Base-by-base conservation (phyloP, 1,284 basidiomycete species). In the Naganishia liquefaciens region DNA sequence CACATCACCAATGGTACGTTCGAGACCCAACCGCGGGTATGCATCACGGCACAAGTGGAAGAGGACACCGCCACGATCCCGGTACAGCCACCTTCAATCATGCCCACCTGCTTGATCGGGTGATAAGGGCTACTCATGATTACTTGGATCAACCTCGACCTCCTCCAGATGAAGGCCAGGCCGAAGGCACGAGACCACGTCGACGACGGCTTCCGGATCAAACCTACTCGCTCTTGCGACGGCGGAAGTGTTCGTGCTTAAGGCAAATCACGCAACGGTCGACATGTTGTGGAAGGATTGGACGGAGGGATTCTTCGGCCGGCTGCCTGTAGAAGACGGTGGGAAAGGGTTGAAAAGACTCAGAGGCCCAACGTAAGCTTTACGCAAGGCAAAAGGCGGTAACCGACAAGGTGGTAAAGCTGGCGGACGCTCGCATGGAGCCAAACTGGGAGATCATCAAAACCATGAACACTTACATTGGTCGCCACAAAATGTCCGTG, bases 311-410 rank as follows among this genome's bases (percentile, higher is more conserved):
- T n/a, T 54, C 15, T 27, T 54, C 37, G 53, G 53, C 15, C 37
- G 53, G 15, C 10, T 42, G n/a, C n/a, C 53, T 21, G 53, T 54
- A n/a, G 21, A 28, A 5, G 9, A 54, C 42, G 53, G 30, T 54
- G 23, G 37, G 21, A 19, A 11, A 40, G 25, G 53, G 53, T 10
- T 27, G n/a, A 15, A 25, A 25, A 5, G 27, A 42, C 37, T 54
- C 53, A 23, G 53, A 54, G 25, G 53, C 21, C 37, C 53, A 54
- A 25, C 9, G 53, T 11, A 54, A 54, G 39, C 53, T 54, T 33
- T 54, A 9, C 7, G 37, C 53, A 21, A n/a, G 53, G 25, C 23
- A 37, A 23, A 54, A 54, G 37, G 40, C 42, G 37, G 40, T 54
- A 3, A 28, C 42, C 19, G 53, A 54, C 40, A n/a, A 54, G 53